These are phyloP conservation scores for Trichosporon coremiiforme DNA, from an alignment of 1,284 basidiomycete species.

Conservation along the genomic window DNA sequence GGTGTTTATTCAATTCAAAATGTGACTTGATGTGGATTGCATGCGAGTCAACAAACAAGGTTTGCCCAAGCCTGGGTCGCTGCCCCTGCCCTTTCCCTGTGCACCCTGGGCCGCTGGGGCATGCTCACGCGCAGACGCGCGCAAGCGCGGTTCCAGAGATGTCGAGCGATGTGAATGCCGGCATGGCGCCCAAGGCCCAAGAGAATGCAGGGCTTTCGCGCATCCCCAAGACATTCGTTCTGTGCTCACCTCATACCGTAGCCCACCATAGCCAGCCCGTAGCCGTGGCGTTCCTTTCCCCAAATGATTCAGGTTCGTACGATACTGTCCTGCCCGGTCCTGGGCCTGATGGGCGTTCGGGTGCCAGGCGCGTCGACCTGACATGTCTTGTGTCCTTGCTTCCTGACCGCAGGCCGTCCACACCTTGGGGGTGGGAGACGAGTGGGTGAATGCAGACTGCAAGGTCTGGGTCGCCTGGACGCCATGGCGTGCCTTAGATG, in stretches of 20 bases:
- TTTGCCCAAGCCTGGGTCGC: constrained; percentile 11
- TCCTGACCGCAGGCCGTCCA: not conserved
- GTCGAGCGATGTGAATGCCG: constrained; percentile 10
- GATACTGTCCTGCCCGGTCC: not conserved
- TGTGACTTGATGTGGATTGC: constrained; percentile 14
- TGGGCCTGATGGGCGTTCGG: not conserved
- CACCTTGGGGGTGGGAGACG: not conserved
- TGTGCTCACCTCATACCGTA: not conserved
- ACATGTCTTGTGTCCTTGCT: not conserved
- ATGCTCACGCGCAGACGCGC: not conserved
- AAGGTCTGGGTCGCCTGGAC: not conserved
- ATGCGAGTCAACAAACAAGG: constrained; percentile 16
- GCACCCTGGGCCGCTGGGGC: not conserved
- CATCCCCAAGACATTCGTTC: not conserved
- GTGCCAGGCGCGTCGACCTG: not conserved
- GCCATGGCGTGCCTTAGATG: constrained; percentile 5
- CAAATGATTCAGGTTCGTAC: constrained; percentile 13
- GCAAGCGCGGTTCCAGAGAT: constrained; percentile 1
- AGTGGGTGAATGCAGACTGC: constrained; percentile 4
- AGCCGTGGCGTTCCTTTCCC: not conserved
- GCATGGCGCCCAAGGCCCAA: not conserved
- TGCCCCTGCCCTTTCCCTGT: not conserved
- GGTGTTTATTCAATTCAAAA: constrained; percentile 11
- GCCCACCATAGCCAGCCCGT: not conserved
- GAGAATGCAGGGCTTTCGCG: not conserved